A percentile compares a stretch with the other conserved stretches of the same genome.
Conservation (phyloP, 768 basidiomycete species). For the Dacryopinax spathularia region DNA sequence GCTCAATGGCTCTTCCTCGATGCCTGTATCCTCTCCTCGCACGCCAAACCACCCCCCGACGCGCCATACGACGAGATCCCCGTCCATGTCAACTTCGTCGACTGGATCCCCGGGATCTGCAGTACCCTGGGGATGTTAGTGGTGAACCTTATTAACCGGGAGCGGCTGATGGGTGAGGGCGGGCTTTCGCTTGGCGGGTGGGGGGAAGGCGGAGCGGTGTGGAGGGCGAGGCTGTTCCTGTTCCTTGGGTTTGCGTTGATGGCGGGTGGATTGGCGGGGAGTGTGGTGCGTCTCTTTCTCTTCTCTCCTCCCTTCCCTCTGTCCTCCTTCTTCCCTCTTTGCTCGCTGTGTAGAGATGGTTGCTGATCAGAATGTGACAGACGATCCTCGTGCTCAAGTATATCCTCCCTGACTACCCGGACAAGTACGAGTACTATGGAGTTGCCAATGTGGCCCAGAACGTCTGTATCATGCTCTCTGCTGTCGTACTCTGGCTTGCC, state of each 20-base stretch:
- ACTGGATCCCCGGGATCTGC: constrained; percentile 95
- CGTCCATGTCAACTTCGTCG: constrained; percentile 78
- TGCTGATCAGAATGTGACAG: no score
- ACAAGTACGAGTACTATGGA: constrained; percentile 78
- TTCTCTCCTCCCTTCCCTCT: neutral
- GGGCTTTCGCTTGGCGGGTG: constrained; percentile 41
- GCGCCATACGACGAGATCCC: constrained; percentile 54
- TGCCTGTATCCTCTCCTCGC: constrained; percentile 77
- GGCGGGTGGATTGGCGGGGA: constrained; percentile 96
- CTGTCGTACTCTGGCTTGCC: constrained; percentile 81
- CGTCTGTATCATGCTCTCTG: constrained; percentile 67
- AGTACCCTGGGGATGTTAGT: constrained; percentile 84
- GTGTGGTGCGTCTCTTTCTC: constrained; percentile 51
- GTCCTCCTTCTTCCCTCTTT: neutral
- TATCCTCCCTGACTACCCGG: constrained; percentile 51
- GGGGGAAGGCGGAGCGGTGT: constrained; percentile 64
- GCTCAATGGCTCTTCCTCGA: constrained; percentile 94
- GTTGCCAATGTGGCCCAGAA: constrained; percentile 94
- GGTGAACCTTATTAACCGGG: constrained; percentile 91
- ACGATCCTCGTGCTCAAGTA: constrained; percentile 86
- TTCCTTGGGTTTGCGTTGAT: constrained; percentile 94
- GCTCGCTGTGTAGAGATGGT: neutral
- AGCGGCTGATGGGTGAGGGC: constrained; percentile 64
- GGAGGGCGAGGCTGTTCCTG: constrained; percentile 77
- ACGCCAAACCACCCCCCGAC: constrained; percentile 62